Evolutionary conservation across 371 early-diverging fungal species (phyloP).

Genomic region (Enterospora canceri): DNA sequence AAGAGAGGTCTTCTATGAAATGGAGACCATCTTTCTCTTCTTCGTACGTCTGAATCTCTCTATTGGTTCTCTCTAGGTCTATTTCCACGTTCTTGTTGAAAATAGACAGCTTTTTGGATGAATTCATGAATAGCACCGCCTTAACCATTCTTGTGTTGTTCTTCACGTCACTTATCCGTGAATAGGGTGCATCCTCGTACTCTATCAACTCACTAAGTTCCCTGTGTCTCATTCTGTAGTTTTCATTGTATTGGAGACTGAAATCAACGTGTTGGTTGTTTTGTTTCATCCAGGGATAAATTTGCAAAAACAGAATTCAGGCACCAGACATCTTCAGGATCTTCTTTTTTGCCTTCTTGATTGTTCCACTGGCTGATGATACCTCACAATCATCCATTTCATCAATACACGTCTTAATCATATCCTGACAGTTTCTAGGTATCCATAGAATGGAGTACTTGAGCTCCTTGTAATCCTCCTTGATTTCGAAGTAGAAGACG

Average conservation of each 20-base stretch:
- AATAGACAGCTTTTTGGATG: slow-evolving; percentile 24
- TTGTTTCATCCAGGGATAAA: not conserved
- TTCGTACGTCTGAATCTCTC: slow-evolving; percentile 11
- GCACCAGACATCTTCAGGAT: not conserved
- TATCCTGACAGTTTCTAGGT: not conserved
- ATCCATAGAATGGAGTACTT: not conserved
- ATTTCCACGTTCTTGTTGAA: slow-evolving; percentile 20
- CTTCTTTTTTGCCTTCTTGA: not conserved
- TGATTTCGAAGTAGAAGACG: not conserved
- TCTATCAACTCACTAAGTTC: not conserved
- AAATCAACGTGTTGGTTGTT: not conserved
- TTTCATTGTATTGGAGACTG: not conserved
- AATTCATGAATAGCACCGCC: slow-evolving; percentile 28
- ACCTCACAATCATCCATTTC: not conserved
- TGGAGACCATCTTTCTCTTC: slow-evolving; percentile 17
- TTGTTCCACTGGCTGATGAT: not conserved
- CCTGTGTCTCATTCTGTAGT: not conserved
- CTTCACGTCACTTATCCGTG: not conserved
- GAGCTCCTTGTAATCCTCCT: not conserved
- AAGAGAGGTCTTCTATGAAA: slow-evolving; percentile 37
- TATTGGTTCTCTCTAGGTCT: slow-evolving; percentile 4
- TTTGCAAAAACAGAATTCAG: not conserved
- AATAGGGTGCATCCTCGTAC: not conserved
- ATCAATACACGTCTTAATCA: not conserved
- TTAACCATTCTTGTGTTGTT: slow-evolving; percentile 12